Evolutionary conservation across 2,329 filamentous ascomycete species (phyloP), one percentile per base, ranked within the genome.

Genomic region (Neoascochyta sp.): DNA sequence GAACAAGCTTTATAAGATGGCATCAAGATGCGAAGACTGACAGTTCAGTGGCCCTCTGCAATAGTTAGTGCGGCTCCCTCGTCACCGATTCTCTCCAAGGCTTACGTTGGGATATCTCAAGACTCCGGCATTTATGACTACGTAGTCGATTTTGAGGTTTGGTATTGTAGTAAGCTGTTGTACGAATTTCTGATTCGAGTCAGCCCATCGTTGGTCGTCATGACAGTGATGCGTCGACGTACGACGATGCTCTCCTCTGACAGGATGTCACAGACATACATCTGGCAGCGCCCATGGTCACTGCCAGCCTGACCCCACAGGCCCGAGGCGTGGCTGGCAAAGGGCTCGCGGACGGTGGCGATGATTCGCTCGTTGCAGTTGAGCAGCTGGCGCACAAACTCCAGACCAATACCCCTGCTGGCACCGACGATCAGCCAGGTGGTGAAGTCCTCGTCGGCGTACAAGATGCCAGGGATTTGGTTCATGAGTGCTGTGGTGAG

Each of bases 41-140:
- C 68, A 71, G 48, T 47, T 73, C 70, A 36, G 68, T 71, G 22
- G 71, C 69, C 63, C 70, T 67, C 69, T 73, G 49, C 27, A 29
- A 36, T 22, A 31, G 38, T 57, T 54, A 60, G 53, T 48, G 44
- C 39, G 44, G 33, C 34, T 42, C 35, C 27, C 23, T 39, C 39
- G 32, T 29, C 15, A 29, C 26, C 27, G 20, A 29, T 13, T 7
- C 15, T 23, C 14, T 24, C 22, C 34, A 15, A 13, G 24, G 51
- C 66, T 60, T 62, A 75, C 73, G 62, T 74, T 75, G 4, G 74
- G 73, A 56, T 76, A 78, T 45, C 68, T 63, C 43, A 76, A 49
- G 5, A 77, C 67, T 25, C 74, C 74, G 17, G 75, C 74, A 57
- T 76, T 78, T 31, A 77, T 43, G n/a, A 78, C 66, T 21, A 74